Base-by-base conservation (phyloP, 192 early-diverging fungal genomes). In the Mortierella hygrophila region DNA sequence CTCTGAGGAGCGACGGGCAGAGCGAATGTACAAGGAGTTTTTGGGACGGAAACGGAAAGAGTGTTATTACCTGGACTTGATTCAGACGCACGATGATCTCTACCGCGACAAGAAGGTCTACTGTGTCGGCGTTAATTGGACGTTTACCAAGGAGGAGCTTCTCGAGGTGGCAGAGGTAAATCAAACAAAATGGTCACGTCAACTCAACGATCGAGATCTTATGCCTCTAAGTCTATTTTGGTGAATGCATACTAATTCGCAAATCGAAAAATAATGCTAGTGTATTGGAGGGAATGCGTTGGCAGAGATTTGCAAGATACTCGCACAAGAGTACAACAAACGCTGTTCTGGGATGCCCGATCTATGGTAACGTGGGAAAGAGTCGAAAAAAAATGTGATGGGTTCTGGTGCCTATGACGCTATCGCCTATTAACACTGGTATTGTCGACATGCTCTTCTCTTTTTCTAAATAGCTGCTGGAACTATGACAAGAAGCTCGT, bases 301-400 rank as follows among this genome's bases (percentile, higher is more conserved):
- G 40, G 76, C 91, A 0, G 92, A 91, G 35, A 90, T 95, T 54
- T 94, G 93, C 78, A 83, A 86, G 40, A 79, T 92, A 9, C 71
- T 95, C 46, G 92, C 93, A 8, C 90, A 91, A 42, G 94, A 95
- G 78, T 94, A 93, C 78, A 88, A 89, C 15, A 89, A 91, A 40
- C 92, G 93, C 20, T 87, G 88, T 23, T 92, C 92, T 54, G 94
- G 94, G 7, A 93, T 94, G 77, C 94, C 94, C 1, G 94, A 95
- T 72, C 72, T 95, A 71, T 94, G 93, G 91, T 91, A 88, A 57
- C 76, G 26, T 65, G 29, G 60, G 29, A 32, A 65, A 65, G 29
- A 35, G 60, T 65, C 60, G 60, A 35, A 5, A 65, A 29, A 32
- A 15, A 52, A 16, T 29, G n/a, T 9, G 0, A 23, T 23, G 8